Base-by-base conservation (phyloP, 2,329 filamentous ascomycete genomes). In the Aspergillus bombycis region DNA sequence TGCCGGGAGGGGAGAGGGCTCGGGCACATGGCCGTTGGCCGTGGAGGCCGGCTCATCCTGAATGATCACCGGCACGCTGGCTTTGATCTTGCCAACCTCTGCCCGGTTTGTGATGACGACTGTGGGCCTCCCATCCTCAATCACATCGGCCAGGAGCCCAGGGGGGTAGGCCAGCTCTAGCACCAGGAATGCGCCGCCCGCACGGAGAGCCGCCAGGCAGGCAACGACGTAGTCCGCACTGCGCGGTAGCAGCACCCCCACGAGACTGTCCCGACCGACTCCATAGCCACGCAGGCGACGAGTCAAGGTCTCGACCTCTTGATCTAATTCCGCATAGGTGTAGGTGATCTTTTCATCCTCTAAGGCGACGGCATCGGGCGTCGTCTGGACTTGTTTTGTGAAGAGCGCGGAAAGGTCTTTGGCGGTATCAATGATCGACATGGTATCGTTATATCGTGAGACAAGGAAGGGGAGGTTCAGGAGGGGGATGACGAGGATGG, bases 191-290 rank as follows among this genome's bases (percentile, higher is more conserved):
- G 91, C 91, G 60, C 91, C 91, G 58, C 91, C 91, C 2, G 91
- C 91, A 63, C 90, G 87, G 45, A 94, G 84, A n/a, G 90, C 88
- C 30, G 91, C 91, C 58, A 94, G 82, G 72, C 89, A 93, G 19
- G 91, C 88, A 76, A 94, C 88, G 65, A 94, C 89, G 77, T 94
- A 93, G 78, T 93, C 86, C 56, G 90, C 90, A 74, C 90, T 92
- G 60, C 91, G 88, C 61, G 88, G 89, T 73, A 94, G 84, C 58
- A 94, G 83, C 48, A 94, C 88, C 59, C 91, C 91, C 36, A 94
- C 91, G 21, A 93, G 84, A 68, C 84, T 85, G 76, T 94, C 91
- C 63, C 91, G 88, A 62, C 87, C 85, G 60, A 94, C 91, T 50
- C 90, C 89, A 78, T 89, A 84, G 60, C 81, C 77, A 50, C 88